These are phyloP conservation scores for Diaporthe sp. DNA, from an alignment of 2,329 filamentous ascomycete species.

Conservation along the genomic window DNA sequence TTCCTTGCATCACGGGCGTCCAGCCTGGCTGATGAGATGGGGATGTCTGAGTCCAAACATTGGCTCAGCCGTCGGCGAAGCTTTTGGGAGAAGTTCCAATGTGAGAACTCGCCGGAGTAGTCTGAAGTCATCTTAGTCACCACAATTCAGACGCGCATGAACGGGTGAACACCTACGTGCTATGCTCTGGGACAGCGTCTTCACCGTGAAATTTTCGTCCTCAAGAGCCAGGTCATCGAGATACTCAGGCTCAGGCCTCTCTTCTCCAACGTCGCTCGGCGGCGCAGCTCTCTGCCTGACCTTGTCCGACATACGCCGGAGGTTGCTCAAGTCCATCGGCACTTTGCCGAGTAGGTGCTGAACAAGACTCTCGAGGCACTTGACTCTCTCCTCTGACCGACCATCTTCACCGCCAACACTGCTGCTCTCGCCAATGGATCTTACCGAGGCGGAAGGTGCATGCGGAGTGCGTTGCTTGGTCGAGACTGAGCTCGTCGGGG, in stretches of 20 bases:
- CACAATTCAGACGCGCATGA: background rate
- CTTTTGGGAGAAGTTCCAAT: slow-evolving; percentile 64
- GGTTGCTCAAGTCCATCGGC: slow-evolving; percentile 36
- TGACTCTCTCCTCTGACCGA: slow-evolving; percentile 32
- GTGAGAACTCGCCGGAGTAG: slow-evolving; percentile 63
- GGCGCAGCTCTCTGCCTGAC: slow-evolving; percentile 26
- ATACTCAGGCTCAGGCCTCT: slow-evolving; percentile 36
- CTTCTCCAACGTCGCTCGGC: slow-evolving; percentile 31
- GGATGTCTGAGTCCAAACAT: slow-evolving; percentile 26
- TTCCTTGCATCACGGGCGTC: slow-evolving; percentile 38
- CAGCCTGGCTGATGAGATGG: slow-evolving; percentile 22
- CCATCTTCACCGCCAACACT: background rate
- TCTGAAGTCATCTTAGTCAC: slow-evolving; percentile 44
- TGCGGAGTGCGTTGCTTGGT: background rate
- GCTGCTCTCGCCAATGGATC: slow-evolving; percentile 1
- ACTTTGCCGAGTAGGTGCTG: slow-evolving; percentile 36
- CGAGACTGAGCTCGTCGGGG: slow-evolving; percentile 15
- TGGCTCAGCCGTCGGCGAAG: slow-evolving; percentile 42
- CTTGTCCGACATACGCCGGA: slow-evolving; percentile 38
- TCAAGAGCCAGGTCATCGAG: slow-evolving; percentile 42
- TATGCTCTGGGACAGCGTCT: slow-evolving; percentile 52
- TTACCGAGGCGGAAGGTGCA: background rate
- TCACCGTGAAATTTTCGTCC: slow-evolving; percentile 53
- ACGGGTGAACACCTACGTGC: slow-evolving; percentile 46
- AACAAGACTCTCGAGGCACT: slow-evolving; percentile 35